phyloP scores from a whole-genome alignment of 176 grass and related monocot species.

The Oryza nivara region DNA sequence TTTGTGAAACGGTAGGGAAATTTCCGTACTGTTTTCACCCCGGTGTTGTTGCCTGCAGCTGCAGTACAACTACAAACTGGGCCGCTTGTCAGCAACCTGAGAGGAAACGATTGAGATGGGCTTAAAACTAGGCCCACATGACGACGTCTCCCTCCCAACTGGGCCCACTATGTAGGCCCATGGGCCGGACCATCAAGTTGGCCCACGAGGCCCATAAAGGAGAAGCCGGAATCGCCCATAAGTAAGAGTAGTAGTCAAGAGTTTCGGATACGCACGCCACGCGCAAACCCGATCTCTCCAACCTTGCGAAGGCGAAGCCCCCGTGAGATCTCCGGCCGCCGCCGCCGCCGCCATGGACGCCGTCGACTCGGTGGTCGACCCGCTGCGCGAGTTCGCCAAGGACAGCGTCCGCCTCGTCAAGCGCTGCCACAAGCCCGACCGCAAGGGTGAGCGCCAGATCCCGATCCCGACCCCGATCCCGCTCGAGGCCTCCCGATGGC shows the following conservation, averaged over 20 bases:
- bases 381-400: constrained; percentile 91
- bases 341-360: constrained; percentile 74
- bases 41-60: no score
- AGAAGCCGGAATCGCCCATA: no score
- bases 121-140: neutral
- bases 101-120: neutral
- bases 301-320: neutral
- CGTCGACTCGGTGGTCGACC: constrained; percentile 89
- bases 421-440: constrained; percentile 98
- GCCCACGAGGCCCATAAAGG: no score
- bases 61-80: no score
- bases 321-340: constrained; percentile 23
- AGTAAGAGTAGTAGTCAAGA: neutral
- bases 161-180: no score
- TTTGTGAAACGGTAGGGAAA: no score
- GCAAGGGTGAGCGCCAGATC: constrained; percentile 60
- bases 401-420: constrained; percentile 99
- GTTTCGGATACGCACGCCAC: neutral
- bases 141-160: no score
- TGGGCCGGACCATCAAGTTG: no score
- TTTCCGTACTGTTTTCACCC: no score
- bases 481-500: neutral
- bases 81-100: no score
- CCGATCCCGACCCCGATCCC: constrained; percentile 27
- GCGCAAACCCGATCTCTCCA: neutral